These are phyloP conservation scores for Citrus maxima DNA, from an alignment of 345 rosid genomes.

Conservation along the genomic window DNA sequence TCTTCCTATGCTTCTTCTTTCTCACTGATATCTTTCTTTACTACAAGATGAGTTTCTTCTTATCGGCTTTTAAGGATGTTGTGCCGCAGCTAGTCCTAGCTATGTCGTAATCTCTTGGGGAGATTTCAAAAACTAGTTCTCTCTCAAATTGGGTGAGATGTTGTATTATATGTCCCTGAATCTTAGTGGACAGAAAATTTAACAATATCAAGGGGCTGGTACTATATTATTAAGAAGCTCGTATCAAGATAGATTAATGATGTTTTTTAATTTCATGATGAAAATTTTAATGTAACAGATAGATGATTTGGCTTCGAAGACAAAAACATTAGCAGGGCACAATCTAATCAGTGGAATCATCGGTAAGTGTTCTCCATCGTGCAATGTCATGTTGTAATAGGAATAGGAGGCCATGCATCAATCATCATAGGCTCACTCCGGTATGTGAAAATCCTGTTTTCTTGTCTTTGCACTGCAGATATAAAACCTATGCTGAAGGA, in stretches of 20 bases:
- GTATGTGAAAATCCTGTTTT: neutral
- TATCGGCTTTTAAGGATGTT: too few species aligned
- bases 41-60: constrained; percentile 47
- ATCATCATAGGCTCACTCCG: too few species aligned
- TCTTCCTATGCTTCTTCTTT: constrained; percentile 50
- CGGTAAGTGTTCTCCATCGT: constrained; percentile 33
- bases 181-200: too few species aligned
- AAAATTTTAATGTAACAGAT: constrained; percentile 39
- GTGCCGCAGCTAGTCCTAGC: too few species aligned
- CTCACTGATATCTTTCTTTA: constrained; percentile 49
- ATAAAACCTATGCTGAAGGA: constrained; percentile 94
- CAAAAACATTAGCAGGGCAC: constrained; percentile 73
- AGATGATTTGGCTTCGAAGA: constrained; percentile 51
- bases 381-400: neutral
- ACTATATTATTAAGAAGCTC: too few species aligned
- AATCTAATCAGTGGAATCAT: constrained; percentile 79
- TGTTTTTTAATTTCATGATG: too few species aligned
- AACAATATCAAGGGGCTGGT: neutral
- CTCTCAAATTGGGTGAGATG: too few species aligned
- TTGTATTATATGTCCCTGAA: too few species aligned
- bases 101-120: too few species aligned
- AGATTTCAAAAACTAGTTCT: too few species aligned
- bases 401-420: neutral
- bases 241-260: too few species aligned
- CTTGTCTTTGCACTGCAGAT: constrained; percentile 44